A percentile compares a stretch with the other conserved stretches of the same genome.
Evolutionary conservation across 352 stramenopile genomes (phyloP).

Genomic region (Globisporangium cylindrosporum): DNA sequence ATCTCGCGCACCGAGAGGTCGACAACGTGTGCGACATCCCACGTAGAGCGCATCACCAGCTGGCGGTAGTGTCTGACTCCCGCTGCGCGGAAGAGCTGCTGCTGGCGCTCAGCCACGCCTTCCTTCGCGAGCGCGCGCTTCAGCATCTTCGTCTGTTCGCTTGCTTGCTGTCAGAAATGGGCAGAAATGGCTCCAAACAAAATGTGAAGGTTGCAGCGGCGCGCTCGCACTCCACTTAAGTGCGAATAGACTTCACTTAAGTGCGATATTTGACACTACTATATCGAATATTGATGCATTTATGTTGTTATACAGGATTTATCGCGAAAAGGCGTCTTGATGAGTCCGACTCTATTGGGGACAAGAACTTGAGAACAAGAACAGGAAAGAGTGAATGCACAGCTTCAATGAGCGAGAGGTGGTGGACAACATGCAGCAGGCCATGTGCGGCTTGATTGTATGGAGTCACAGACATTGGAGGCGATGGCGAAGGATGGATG

Average conservation of each 20-base stretch:
- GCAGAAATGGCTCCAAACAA: not conserved
- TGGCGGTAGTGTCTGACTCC: constrained; percentile 56
- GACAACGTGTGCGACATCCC: constrained; percentile 60
- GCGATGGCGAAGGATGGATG: not conserved
- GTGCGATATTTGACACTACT: not conserved
- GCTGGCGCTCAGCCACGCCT: constrained; percentile 44
- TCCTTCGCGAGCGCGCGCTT: constrained; percentile 53
- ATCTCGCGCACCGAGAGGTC: constrained; percentile 63
- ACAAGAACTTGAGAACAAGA: not conserved
- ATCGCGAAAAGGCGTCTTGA: not conserved
- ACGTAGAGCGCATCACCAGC: constrained; percentile 46
- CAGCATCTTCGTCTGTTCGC: constrained; percentile 37
- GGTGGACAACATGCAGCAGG: not conserved
- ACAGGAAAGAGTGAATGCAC: not conserved
- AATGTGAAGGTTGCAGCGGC: not conserved
- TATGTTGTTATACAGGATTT: not conserved
- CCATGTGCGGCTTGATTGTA: not conserved
- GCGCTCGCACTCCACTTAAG: not conserved
- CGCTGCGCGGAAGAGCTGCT: constrained; percentile 39
- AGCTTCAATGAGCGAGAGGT: not conserved
- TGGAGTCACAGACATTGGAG: not conserved
- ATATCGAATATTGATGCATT: not conserved
- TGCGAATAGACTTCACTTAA: not conserved
- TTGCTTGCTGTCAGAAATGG: not conserved
- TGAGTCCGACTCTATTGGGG: not conserved